Percentiles rank a stretch among this genome's conserved stretches.
These are phyloP conservation scores for Globisporangium cederbergense DNA, from an alignment of 352 stramenopile species.

Conservation along the genomic window DNA sequence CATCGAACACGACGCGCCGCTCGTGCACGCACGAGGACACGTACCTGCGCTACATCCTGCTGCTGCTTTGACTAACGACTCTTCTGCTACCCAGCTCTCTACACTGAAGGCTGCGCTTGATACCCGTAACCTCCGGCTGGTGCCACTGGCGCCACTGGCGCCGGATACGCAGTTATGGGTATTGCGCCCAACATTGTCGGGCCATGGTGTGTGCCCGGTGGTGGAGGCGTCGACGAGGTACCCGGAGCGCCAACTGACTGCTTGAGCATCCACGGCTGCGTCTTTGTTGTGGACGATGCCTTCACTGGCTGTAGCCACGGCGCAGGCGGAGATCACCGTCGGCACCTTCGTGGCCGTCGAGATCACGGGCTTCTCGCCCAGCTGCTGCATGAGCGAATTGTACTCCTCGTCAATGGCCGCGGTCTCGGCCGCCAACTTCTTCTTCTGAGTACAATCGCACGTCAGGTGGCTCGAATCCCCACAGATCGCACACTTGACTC, in stretches of 20 bases:
- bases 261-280: constrained; percentile 67
- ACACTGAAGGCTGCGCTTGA: constrained; percentile 13
- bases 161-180: constrained; percentile 48
- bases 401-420: constrained; percentile 85
- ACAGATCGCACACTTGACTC: constrained; percentile 97
- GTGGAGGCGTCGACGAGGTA: constrained; percentile 23
- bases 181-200: constrained; percentile 35
- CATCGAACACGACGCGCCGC: too few relatives aligned
- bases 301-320: constrained; percentile 68
- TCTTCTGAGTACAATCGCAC: constrained; percentile 94
- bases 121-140: constrained; percentile 28
- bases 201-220: constrained; percentile 25
- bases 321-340: constrained; percentile 3
- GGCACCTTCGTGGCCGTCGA: constrained; percentile 43
- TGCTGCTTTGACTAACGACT: constrained; percentile 6
- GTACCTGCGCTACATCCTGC: not conserved
- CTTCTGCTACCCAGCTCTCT: constrained; percentile 10
- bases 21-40: too few relatives aligned
- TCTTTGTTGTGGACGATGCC: constrained; percentile 26
- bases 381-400: constrained; percentile 84
- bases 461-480: constrained; percentile 97
- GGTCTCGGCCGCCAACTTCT: constrained; percentile 64
- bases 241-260: constrained; percentile 42
- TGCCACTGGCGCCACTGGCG: constrained; percentile 35
- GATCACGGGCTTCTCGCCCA: constrained; percentile 72